phyloP scores from a whole-genome alignment of 345 rosid genomes.

The Carallia brachiata region DNA sequence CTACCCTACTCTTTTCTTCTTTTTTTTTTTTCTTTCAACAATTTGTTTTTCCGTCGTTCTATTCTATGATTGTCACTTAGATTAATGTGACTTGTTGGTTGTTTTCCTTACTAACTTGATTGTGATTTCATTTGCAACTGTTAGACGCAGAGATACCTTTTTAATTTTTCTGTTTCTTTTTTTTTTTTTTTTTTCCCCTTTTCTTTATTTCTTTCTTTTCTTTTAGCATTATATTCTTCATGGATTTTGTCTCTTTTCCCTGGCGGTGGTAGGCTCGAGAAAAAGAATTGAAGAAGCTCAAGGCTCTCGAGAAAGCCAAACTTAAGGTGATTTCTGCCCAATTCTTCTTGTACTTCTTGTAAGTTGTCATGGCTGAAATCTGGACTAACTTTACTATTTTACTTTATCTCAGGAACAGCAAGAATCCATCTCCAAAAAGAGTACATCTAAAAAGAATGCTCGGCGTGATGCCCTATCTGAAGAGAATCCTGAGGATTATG shows the following conservation, averaged over 20 bases:
- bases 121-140: too few species aligned
- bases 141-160: too few species aligned
- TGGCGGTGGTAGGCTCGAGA: not conserved
- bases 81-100: too few species aligned
- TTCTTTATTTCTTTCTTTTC: not conserved
- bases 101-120: too few species aligned
- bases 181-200: not conserved
- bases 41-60: too few species aligned
- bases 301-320: constrained; percentile 8
- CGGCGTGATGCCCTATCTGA: constrained; percentile 51
- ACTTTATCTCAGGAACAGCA: constrained; percentile 44
- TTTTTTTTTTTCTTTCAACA: too few species aligned
- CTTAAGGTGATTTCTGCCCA: not conserved
- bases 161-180: too few species aligned
- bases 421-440: constrained; percentile 50
- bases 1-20: not conserved
- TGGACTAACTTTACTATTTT: not conserved
- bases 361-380: not conserved
- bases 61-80: too few species aligned
- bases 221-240: not conserved
- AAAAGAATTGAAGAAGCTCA: not conserved
- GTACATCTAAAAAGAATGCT: constrained; percentile 51
- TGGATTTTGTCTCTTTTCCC: not conserved
- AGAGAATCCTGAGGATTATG: constrained; percentile 66
- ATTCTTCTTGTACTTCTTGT: not conserved